These are phyloP conservation scores for Pichia membranifaciens DNA, from an alignment of 805 yeast species.

Conservation along the genomic window DNA sequence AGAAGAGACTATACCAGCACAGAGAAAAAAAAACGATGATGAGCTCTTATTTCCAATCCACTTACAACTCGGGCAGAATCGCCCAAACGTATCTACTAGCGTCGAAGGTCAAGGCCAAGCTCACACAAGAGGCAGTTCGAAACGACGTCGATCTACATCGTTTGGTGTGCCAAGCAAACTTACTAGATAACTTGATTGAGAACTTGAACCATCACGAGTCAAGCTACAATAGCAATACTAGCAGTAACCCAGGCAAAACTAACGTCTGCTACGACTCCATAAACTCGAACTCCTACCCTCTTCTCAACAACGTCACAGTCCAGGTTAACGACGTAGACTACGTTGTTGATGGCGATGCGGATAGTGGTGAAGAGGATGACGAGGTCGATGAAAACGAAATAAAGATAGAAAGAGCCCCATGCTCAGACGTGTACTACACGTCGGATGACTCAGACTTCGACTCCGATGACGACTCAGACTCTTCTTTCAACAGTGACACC, in stretches of 20 bases:
- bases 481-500: not conserved
- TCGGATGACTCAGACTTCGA: conserved; percentile 30
- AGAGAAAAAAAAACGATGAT: conserved; percentile 5
- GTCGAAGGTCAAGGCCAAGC: conserved; percentile 55
- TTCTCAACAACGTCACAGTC: not conserved
- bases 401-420: not conserved
- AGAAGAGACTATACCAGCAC: no score
- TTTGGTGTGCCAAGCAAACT: conserved; percentile 65
- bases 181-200: conserved; percentile 62
- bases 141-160: conserved; percentile 52
- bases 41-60: conserved; percentile 1
- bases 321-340: not conserved
- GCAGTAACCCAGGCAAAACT: no score
- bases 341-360: conserved; percentile 5
- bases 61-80: conserved; percentile 4
- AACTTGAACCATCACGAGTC: conserved; percentile 31
- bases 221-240: conserved; percentile 12
- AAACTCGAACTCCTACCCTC: conserved; percentile 4
- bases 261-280: conserved; percentile 19
- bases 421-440: conserved; percentile 9
- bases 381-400: conserved; percentile 8
- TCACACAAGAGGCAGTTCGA: conserved; percentile 55
- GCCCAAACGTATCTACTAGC: conserved; percentile 52
- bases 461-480: conserved; percentile 20
- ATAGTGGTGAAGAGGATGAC: conserved; percentile 13